Conservation (phyloP, 1,139 yeast genomes). For the Protomyces inouyei region DNA sequence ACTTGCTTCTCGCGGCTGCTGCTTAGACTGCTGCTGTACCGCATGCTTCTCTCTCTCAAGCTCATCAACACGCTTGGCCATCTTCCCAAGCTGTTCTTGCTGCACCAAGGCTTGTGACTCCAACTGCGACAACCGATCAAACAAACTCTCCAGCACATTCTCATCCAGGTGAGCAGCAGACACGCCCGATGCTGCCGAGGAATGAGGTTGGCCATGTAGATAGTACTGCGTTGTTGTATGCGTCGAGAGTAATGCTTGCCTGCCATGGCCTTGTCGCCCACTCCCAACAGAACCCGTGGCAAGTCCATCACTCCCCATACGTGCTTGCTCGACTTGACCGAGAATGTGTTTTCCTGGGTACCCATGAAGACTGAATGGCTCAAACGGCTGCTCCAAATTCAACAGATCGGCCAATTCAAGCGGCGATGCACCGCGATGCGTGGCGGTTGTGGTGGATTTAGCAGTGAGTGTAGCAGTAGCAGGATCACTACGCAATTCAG, state of each 20-base stretch:
- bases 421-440: neutral
- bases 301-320: neutral
- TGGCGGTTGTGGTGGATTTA: neutral
- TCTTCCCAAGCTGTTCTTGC: neutral
- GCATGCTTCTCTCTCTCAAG: neutral
- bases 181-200: neutral
- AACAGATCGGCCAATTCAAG: neutral
- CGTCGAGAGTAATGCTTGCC: neutral
- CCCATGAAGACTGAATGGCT: neutral
- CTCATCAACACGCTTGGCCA: neutral
- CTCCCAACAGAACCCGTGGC: neutral
- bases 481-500: too few relatives aligned
- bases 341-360: neutral
- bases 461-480: too few relatives aligned
- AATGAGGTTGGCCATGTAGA: neutral
- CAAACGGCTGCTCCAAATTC: neutral
- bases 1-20: neutral
- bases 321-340: neutral
- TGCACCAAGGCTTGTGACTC: neutral
- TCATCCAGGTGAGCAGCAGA: neutral
- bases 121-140: neutral
- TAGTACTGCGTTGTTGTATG: neutral
- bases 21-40: neutral
- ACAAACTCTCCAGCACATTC: neutral
- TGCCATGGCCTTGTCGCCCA: neutral